These are phyloP conservation scores for Chionographis japonica DNA, from an alignment of 106 monocot genomes.

Conservation along the genomic window DNA sequence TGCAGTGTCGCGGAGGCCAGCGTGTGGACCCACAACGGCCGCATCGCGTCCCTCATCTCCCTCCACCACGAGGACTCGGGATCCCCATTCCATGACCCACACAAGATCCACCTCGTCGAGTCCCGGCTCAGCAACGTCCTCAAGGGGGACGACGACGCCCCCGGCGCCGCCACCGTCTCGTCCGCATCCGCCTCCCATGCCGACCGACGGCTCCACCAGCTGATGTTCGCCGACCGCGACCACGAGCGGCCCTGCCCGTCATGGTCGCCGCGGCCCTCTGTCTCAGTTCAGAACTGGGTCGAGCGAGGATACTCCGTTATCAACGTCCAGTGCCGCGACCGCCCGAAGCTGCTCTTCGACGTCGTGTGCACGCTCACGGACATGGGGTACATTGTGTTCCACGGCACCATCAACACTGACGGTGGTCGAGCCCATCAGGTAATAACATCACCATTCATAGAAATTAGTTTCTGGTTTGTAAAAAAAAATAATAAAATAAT, in stretches of 20 bases:
- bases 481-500: too few species aligned
- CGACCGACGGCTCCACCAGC: conserved; percentile 22
- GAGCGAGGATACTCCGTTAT: conserved; percentile 75
- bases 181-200: conserved; percentile 1
- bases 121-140: conserved; percentile 18
- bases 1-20: conserved; percentile 32
- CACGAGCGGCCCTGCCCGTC: conserved; percentile 20
- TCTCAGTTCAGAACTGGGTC: conserved; percentile 56
- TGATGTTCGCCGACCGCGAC: conserved; percentile 45
- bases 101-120: conserved; percentile 8
- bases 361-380: conserved; percentile 78
- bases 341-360: conserved; percentile 77
- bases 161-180: neutral
- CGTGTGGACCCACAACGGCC: conserved; percentile 53
- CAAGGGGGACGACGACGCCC: too few species aligned
- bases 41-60: conserved; percentile 37
- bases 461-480: too few species aligned
- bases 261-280: conserved; percentile 13
- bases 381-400: conserved; percentile 85
- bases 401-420: conserved; percentile 60
- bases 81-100: conserved; percentile 8
- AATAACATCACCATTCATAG: neutral
- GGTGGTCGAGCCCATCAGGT: conserved; percentile 46
- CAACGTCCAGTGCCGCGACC: conserved; percentile 56
- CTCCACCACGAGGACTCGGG: conserved; percentile 17